Evolutionary conservation across 345 rosid species (phyloP).

Genomic region (Eucalyptus decipiens): DNA sequence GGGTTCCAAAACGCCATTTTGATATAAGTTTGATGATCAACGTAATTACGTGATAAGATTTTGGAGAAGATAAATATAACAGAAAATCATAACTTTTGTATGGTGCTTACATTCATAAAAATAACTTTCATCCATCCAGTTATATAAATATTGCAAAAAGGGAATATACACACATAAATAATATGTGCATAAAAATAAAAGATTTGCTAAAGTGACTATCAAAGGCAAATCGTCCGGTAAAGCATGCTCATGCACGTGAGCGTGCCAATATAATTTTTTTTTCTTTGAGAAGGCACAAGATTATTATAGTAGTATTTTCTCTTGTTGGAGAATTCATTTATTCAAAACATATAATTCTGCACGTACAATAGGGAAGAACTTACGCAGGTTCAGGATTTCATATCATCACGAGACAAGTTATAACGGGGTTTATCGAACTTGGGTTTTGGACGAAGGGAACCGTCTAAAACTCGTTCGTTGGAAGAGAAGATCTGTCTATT

Average conservation of each 20-base stretch:
- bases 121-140: background rate
- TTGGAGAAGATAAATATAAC: background rate
- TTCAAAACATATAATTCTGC: background rate
- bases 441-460: background rate
- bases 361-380: background rate
- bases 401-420: background rate
- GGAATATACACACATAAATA: background rate
- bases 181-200: background rate
- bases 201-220: background rate
- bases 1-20: background rate
- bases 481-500: background rate
- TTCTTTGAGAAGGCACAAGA: background rate
- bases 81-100: too few relatives aligned
- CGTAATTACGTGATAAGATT: background rate
- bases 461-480: background rate
- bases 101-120: background rate
- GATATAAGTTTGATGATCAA: background rate
- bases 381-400: background rate
- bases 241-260: background rate
- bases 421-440: background rate
- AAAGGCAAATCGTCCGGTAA: background rate
- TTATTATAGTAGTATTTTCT: background rate
- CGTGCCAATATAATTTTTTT: background rate
- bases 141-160: background rate
- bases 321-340: background rate